Evolutionary conservation across 345 rosid species (phyloP).

Genomic region (Lagerstroemia speciosa): DNA sequence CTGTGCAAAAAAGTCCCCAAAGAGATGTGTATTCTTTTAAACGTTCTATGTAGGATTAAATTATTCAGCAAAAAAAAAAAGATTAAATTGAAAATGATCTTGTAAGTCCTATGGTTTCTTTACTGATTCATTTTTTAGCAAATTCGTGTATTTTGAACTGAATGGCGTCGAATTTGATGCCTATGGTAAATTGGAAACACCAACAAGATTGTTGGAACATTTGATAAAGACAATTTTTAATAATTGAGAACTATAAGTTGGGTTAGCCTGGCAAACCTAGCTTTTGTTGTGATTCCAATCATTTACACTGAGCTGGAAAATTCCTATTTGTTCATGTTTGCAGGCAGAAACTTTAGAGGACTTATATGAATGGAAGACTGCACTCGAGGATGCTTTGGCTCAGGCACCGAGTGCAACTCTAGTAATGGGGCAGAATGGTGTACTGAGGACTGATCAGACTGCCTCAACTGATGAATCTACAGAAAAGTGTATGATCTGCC

Average conservation of each 20-base stretch:
- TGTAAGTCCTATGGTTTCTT: not conserved
- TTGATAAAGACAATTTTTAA: not conserved
- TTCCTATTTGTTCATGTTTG: not conserved
- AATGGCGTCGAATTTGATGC: not conserved
- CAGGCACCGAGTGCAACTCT: slow-evolving; percentile 78
- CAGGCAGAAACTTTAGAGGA: slow-evolving; percentile 61
- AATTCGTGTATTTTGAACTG: not conserved
- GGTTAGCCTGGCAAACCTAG: not conserved
- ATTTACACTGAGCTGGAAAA: not conserved
- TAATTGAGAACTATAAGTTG: not conserved
- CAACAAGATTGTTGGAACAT: not conserved
- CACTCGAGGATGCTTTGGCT: slow-evolving; percentile 81
- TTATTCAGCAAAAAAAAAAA: no score
- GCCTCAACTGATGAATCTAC: slow-evolving; percentile 36
- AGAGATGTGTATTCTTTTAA: not conserved
- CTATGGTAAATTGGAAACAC: not conserved
- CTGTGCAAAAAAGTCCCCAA: not conserved
- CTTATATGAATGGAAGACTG: slow-evolving; percentile 81
- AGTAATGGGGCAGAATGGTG: slow-evolving; percentile 74
- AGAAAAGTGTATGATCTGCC: slow-evolving; percentile 30
- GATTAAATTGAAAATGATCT: not conserved
- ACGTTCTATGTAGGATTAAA: no score
- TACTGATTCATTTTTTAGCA: not conserved
- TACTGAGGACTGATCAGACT: slow-evolving; percentile 55
- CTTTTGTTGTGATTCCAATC: not conserved